A percentile compares a stretch with the other conserved stretches of the same genome.
Conservation (phyloP, 108 stramenopile genomes). For the Asterionellopsis glacialis region DNA sequence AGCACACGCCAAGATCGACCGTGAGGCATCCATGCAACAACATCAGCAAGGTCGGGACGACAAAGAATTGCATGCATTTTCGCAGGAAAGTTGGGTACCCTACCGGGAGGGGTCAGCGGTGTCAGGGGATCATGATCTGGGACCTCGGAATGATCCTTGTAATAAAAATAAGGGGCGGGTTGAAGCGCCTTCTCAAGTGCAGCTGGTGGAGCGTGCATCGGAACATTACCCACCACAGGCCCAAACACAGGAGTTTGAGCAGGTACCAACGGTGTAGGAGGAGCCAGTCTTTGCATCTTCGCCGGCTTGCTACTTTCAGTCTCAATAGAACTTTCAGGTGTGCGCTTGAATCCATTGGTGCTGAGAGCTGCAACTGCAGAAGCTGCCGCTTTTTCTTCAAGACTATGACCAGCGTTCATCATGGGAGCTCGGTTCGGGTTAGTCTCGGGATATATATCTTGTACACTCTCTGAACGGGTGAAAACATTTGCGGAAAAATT, state of each 20-base stretch:
- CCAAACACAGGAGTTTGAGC: background rate
- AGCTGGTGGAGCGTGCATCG: background rate
- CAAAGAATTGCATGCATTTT: slow-evolving; percentile 72
- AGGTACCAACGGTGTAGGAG: background rate
- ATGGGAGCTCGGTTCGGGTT: too few relatives aligned
- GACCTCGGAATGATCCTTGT: slow-evolving; percentile 48
- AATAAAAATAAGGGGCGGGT: slow-evolving; percentile 44
- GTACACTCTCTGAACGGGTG: too few relatives aligned
- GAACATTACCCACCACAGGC: background rate
- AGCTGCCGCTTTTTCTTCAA: slow-evolving; percentile 10
- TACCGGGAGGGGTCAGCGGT: slow-evolving; percentile 50
- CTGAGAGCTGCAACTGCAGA: slow-evolving; percentile 10
- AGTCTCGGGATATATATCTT: too few relatives aligned
- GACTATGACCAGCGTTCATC: background rate
- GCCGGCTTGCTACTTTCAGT: background rate
- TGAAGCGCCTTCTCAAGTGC: too few relatives aligned
- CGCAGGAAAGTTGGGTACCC: slow-evolving; percentile 71
- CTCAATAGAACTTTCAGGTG: background rate
- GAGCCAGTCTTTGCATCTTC: background rate
- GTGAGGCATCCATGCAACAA: slow-evolving; percentile 69
- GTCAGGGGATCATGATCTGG: slow-evolving; percentile 57
- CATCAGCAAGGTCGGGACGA: slow-evolving; percentile 41
- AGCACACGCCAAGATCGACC: slow-evolving; percentile 66
- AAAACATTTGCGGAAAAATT: too few relatives aligned
- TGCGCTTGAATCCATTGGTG: slow-evolving; percentile 1